Evolutionary conservation across 2,329 filamentous ascomycete genomes (phyloP).

Genomic region (Fusarium sp.): DNA sequence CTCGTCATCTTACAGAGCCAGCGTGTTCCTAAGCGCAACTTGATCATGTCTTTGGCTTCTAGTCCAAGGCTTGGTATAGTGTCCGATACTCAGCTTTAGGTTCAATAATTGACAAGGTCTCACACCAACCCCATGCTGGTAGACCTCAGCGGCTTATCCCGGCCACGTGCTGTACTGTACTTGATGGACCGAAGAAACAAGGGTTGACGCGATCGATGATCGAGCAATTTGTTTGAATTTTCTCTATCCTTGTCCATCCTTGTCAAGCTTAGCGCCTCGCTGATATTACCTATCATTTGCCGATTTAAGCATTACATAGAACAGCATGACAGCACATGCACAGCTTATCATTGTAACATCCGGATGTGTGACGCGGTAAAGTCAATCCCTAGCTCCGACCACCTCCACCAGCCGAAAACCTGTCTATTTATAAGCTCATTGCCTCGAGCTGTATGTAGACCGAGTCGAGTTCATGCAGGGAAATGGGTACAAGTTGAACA

Average conservation of each 20-base stretch:
- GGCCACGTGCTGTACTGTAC: constrained; percentile 16
- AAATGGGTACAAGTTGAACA: not conserved
- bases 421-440: not conserved
- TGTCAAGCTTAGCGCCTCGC: constrained; percentile 9
- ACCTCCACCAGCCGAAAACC: not conserved
- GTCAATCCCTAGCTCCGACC: constrained; percentile 9
- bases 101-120: not conserved
- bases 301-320: constrained; percentile 8
- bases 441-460: constrained; percentile 6
- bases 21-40: not conserved
- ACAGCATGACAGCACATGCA: constrained; percentile 26
- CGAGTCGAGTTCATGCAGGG: not conserved
- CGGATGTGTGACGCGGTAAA: constrained; percentile 22
- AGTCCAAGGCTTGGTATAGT: not conserved
- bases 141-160: constrained; percentile 2
- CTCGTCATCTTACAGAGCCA: constrained; percentile 33
- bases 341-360: constrained; percentile 16
- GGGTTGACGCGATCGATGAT: constrained; percentile 21
- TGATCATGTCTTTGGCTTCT: not conserved
- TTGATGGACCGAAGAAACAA: constrained; percentile 8
- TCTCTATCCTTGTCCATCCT: not conserved
- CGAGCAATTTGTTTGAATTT: constrained; percentile 6
- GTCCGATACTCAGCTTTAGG: not conserved
- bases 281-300: constrained; percentile 6
- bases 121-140: not conserved